Base-by-base conservation (phyloP, 345 rosid genomes). In the Eucalyptus coolabah region DNA sequence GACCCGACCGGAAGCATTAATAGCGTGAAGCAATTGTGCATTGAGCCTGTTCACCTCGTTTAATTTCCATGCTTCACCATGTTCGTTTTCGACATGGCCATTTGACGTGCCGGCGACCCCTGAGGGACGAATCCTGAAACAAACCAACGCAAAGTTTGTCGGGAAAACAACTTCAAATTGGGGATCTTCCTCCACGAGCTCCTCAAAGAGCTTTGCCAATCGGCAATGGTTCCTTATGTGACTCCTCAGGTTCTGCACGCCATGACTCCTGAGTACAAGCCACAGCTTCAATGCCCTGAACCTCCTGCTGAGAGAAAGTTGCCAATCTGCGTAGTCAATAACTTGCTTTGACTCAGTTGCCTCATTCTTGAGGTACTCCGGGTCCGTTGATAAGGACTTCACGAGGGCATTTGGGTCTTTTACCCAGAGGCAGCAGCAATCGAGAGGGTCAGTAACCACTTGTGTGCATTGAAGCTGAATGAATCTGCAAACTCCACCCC, bases 291-390 rank as follows among this genome's bases (percentile, higher is more conserved):
- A 7, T 4, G 95, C 91, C 6, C 94, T 89, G 88, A 95, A 95
- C 88, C 96, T 94, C 87, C 96, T 60, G 89, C 94, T 90, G 12
- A 94, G 90, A 3, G 96, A 51, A 12, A 95, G 91, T 86, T 95
- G 96, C 97, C 96, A 95, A 47, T 95, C 96, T 86, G 94, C 93
- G 86, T 92, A 95, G 88, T 95, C 93, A 42, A 94, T 90, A 6
- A 94, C 96, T 34, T 80, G 86, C 26, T 91, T 88, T 11, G 92
- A 54, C 16, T 91, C 92, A 26, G 91, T 85, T 23, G 90, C 93
- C 86, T 90, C 88, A 89, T 94, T 93, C 86, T 89, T 91, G 60
- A 95, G 80, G 88, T 67, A 94, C 91, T 92, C 95, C 1, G 96
- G 93, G 42, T 90, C 88, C 16, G 94, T 91, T 9, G 94, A 89